These are phyloP conservation scores for Pythium oligandrum DNA, from an alignment of 352 stramenopile genomes.

Conservation along the genomic window DNA sequence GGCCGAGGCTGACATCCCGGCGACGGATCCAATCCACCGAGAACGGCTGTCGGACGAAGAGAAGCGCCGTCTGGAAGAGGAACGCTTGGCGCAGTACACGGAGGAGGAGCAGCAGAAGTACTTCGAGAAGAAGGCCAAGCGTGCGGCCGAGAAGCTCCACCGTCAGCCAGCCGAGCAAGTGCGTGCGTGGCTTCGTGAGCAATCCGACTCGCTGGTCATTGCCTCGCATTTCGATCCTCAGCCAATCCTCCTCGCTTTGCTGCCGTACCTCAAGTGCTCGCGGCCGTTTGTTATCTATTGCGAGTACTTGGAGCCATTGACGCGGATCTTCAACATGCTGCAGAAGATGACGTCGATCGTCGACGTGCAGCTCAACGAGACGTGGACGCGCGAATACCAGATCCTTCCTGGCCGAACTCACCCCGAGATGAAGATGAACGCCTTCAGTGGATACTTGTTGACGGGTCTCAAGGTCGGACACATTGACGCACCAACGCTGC, in stretches of 20 bases:
- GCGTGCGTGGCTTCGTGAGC: slow-evolving; percentile 58
- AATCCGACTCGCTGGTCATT: slow-evolving; percentile 88
- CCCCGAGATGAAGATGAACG: slow-evolving; percentile 96
- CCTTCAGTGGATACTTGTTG: slow-evolving; percentile 93
- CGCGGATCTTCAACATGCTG: slow-evolving; percentile 84
- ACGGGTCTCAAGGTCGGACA: slow-evolving; percentile 88
- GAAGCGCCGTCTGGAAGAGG: slow-evolving; percentile 49
- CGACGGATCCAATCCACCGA: slow-evolving; percentile 32
- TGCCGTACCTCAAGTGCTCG: slow-evolving; percentile 88
- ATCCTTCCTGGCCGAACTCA: slow-evolving; percentile 91
- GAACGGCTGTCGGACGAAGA: slow-evolving; percentile 60
- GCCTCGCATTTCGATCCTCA: slow-evolving; percentile 89
- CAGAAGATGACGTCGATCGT: slow-evolving; percentile 90
- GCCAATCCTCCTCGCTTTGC: slow-evolving; percentile 74
- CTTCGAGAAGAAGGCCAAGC: slow-evolving; percentile 72
- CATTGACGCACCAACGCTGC: slow-evolving; percentile 9
- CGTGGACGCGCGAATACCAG: slow-evolving; percentile 95
- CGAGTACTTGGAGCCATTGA: slow-evolving; percentile 91
- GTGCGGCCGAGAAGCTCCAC: slow-evolving; percentile 71
- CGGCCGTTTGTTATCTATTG: slow-evolving; percentile 96
- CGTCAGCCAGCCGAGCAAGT: slow-evolving; percentile 64
- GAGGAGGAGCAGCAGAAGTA: slow-evolving; percentile 74
- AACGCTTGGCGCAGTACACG: slow-evolving; percentile 82
- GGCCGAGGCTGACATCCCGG: slow-evolving; percentile 49
- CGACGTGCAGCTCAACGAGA: slow-evolving; percentile 93